Evolutionary conservation across 2,329 filamentous ascomycete genomes (phyloP).

Genomic region (Talaromyces sp.): DNA sequence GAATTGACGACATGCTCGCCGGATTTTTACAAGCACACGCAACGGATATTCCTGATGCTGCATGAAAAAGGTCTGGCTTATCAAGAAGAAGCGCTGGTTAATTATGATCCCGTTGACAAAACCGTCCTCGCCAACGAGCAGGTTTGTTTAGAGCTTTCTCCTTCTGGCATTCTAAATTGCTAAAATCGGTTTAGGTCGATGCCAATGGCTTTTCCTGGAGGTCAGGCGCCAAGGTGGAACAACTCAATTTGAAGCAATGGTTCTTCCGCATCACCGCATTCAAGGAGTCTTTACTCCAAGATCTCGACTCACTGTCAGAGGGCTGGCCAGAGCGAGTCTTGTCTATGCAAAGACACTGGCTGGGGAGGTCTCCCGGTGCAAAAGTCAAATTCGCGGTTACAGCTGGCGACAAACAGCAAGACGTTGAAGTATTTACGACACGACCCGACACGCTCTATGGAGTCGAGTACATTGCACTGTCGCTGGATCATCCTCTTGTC

Average conservation of each 20-base stretch:
- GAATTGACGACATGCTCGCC: conserved; percentile 82
- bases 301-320: conserved; percentile 61
- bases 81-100: conserved; percentile 76
- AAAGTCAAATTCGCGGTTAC: conserved; percentile 64
- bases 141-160: conserved; percentile 18
- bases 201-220: conserved; percentile 80
- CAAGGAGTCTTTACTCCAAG: conserved; percentile 65
- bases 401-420: conserved; percentile 28
- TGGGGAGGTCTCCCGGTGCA: conserved; percentile 72
- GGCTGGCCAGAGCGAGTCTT: conserved; percentile 80
- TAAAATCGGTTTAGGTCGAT: conserved; percentile 54
- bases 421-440: conserved; percentile 75
- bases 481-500: conserved; percentile 67
- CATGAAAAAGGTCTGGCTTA: conserved; percentile 72
- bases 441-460: conserved; percentile 82
- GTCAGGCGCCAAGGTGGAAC: conserved; percentile 78
- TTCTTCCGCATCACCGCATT: conserved; percentile 81
- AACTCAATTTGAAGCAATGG: conserved; percentile 77
- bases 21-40: conserved; percentile 83
- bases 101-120: conserved; percentile 84
- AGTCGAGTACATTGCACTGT: conserved; percentile 77
- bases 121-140: conserved; percentile 91
- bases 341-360: conserved; percentile 81
- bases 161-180: background rate
- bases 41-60: conserved; percentile 75